phyloP scores from a whole-genome alignment of 2,329 filamentous ascomycete genomes.

The Botryotinia convoluta region DNA sequence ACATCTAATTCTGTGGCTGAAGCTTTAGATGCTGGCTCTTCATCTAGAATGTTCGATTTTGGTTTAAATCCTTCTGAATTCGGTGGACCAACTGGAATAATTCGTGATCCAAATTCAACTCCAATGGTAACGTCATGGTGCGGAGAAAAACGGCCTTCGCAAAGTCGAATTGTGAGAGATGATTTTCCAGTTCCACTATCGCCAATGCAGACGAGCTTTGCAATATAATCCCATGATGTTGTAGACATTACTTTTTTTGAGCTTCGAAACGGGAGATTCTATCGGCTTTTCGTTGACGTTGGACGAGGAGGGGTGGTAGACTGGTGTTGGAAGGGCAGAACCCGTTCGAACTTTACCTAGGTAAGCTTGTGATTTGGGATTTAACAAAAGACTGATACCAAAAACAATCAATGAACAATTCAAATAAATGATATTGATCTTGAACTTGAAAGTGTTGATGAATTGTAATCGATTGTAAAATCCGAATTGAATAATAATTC shows the following conservation, averaged over 20 bases:
- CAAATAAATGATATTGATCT: neutral
- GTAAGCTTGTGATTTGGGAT: neutral
- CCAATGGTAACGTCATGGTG: slow-evolving; percentile 97
- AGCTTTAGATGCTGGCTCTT: slow-evolving; percentile 32
- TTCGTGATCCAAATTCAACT: slow-evolving; percentile 93
- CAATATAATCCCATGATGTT: slow-evolving; percentile 95
- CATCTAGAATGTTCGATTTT: slow-evolving; percentile 42
- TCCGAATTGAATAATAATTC: neutral
- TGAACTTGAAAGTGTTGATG: neutral
- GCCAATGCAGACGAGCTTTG: slow-evolving; percentile 96
- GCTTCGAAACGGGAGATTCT: neutral
- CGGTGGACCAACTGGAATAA: slow-evolving; percentile 85
- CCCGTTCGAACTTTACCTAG: neutral
- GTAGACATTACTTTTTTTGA: slow-evolving; percentile 48
- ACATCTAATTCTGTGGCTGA: slow-evolving; percentile 53
- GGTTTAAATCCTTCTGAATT: slow-evolving; percentile 50
- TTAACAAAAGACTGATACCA: neutral
- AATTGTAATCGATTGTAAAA: neutral
- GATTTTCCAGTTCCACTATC: slow-evolving; percentile 97
- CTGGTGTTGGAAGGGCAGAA: neutral
- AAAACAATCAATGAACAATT: neutral
- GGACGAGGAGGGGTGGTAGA: neutral
- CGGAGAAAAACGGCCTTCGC: slow-evolving; percentile 90
- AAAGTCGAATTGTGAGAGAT: slow-evolving; percentile 88
- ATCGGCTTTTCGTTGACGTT: neutral